Conservation (phyloP, 805 yeast genomes). For the Wickerhamiella kazuoi region DNA sequence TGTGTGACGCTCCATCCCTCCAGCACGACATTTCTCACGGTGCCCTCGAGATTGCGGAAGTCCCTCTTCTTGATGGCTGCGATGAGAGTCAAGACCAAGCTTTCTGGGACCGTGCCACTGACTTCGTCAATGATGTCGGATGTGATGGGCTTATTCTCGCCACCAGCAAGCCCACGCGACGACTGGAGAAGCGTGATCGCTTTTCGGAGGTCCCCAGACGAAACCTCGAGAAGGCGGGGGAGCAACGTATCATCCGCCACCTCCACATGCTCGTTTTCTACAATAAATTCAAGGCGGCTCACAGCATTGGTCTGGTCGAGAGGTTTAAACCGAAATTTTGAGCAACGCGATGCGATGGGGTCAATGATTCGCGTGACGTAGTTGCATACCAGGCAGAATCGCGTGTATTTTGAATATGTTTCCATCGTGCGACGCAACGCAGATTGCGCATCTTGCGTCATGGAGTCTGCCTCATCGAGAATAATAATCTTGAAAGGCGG, state of each 20-base stretch:
- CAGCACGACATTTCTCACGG: constrained; percentile 35
- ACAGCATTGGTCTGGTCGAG: constrained; percentile 58
- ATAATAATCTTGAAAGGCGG: constrained; percentile 92
- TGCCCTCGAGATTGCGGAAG: constrained; percentile 14
- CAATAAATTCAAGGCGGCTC: constrained; percentile 44
- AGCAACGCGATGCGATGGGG: constrained; percentile 90
- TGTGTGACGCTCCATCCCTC: constrained; percentile 73
- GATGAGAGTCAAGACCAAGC: constrained; percentile 28
- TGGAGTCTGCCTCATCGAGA: constrained; percentile 87
- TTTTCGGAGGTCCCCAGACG: constrained; percentile 81
- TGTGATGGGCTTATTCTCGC: constrained; percentile 23
- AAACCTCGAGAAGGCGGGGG: constrained; percentile 45
- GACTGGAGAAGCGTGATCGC: constrained; percentile 85
- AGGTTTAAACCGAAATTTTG: constrained; percentile 78
- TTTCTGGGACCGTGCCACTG: constrained; percentile 54
- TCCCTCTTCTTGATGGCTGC: constrained; percentile 20
- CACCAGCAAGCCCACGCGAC: constrained; percentile 33
- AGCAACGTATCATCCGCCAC: constrained; percentile 36
- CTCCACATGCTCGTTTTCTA: constrained; percentile 30
- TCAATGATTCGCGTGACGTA: constrained; percentile 93
- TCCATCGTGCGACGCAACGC: constrained; percentile 79
- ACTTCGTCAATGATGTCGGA: constrained; percentile 40
- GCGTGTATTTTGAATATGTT: constrained; percentile 49
- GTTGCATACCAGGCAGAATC: constrained; percentile 90
- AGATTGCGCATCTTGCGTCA: constrained; percentile 89